phyloP scores from a whole-genome alignment of 163 green algal genomes.

The Volvox carteri region DNA sequence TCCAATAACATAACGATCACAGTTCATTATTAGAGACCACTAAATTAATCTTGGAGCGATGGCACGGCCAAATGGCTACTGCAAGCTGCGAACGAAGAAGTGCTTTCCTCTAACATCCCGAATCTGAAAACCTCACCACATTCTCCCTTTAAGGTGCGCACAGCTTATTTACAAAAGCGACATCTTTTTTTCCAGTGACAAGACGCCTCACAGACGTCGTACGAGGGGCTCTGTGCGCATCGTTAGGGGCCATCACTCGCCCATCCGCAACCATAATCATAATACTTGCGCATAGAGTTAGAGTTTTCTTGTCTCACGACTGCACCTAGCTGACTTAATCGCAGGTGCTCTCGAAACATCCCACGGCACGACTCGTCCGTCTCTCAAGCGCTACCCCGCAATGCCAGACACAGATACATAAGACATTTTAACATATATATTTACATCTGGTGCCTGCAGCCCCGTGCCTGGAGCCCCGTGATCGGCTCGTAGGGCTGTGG shows the following conservation, averaged over 20 bases:
- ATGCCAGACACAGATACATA: too few species aligned
- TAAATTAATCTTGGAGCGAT: too few species aligned
- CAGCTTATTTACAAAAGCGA: background rate
- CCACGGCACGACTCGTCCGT: background rate
- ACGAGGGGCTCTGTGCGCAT: background rate
- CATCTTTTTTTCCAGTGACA: background rate
- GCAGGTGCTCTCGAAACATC: background rate
- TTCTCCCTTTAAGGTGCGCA: too few species aligned
- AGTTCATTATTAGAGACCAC: background rate
- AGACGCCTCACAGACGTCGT: background rate
- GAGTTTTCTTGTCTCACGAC: background rate
- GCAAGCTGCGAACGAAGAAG: too few species aligned
- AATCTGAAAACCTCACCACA: too few species aligned
- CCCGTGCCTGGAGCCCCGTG: too few species aligned
- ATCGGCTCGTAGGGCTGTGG: too few species aligned
- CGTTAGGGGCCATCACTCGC: background rate
- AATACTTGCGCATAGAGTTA: background rate
- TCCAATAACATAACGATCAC: slow-evolving; percentile 67
- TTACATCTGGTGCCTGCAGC: too few species aligned
- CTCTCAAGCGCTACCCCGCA: background rate
- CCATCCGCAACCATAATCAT: background rate
- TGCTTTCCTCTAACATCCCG: too few species aligned
- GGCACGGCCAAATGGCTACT: too few species aligned
- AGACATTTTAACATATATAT: too few species aligned
- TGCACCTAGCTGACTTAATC: background rate